Percentiles rank a stretch among this genome's conserved stretches.
These are phyloP conservation scores for Jatropha curcas DNA, from an alignment of 345 rosid species.

Conservation along the genomic window DNA sequence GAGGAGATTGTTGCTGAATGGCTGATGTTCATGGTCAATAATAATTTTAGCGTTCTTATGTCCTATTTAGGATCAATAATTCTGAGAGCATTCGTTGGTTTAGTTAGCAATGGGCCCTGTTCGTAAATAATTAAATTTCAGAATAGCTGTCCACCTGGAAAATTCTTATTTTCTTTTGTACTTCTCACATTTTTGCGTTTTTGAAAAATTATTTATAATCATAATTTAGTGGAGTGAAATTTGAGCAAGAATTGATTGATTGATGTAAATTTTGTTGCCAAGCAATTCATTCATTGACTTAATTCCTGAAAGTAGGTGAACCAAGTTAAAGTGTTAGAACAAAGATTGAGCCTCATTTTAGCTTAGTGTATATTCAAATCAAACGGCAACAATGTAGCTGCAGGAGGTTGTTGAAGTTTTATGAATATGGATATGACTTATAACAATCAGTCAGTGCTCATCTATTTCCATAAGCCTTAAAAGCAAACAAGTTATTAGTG, in stretches of 20 bases:
- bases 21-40: not conserved
- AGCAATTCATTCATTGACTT: not conserved
- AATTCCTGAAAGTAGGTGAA: not conserved
- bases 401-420: not conserved
- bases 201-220: not conserved
- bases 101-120: not conserved
- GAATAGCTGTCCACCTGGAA: not conserved
- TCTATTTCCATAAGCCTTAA: not conserved
- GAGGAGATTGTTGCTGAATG: not conserved
- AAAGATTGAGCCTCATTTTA: not conserved
- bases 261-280: not conserved
- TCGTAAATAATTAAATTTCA: not conserved
- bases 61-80: not conserved
- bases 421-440: not conserved
- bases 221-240: not conserved
- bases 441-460: not conserved
- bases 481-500: not conserved
- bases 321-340: not conserved
- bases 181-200: not conserved
- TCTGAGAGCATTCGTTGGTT: not conserved
- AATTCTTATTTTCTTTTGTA: not conserved
- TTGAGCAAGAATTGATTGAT: not conserved
- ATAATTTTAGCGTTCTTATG: not conserved
- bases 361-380: not conserved
- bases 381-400: not conserved